Base-by-base conservation (phyloP, 306 rosid species). In the Cicer bijugum region DNA sequence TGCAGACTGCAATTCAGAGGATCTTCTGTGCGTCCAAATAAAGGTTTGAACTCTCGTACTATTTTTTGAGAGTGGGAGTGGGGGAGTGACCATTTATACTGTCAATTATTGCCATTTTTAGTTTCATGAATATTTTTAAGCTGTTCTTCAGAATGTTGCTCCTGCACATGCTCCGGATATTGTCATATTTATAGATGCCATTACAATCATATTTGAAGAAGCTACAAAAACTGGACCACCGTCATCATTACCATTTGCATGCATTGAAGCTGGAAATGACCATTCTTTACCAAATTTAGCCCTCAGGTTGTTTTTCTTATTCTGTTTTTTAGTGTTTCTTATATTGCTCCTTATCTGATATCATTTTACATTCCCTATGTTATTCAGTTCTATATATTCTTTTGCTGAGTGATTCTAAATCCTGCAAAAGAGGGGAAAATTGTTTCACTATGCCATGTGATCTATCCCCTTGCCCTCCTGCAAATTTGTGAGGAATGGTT, bases 1-100 rank as follows among this genome's bases (percentile, higher is more conserved):
- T 71, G 95, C 96, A 44, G 91, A 94, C 83, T 91, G 97, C 90
- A 94, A 94, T 79, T 87, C 97, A 69, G 96, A 94, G 77, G 97
- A 91, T 75, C 95, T 94, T 69, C 84, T 94, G 40, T 89, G 96
- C 8, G 91, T 94, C 76, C 99, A 87, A 85, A 89, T 94, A 86
- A 94, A 94, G 99, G 99, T 94, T 71, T 69, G 86, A 78, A 65
- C 65, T 51, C 74, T 64, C 38, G 17, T 80, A 9, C 71, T 59
- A 59, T 15, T 33, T 71, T 45, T 23, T 2, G 23, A 62, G 68
- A 39, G 10, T 15, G 8, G 55, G 51, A 50, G 52, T 9, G 35
- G 69, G 37, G 52, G 70, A 1, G 5, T 17, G 37, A 16, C 37
- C 42, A 42, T 67, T 10, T 58, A 12, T 66, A 39, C 48, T 74